A percentile compares a stretch with the other conserved stretches of the same genome.
These are phyloP conservation scores for Digitaria exilis DNA, from an alignment of 202 grass and related monocot species.

Conservation along the genomic window DNA sequence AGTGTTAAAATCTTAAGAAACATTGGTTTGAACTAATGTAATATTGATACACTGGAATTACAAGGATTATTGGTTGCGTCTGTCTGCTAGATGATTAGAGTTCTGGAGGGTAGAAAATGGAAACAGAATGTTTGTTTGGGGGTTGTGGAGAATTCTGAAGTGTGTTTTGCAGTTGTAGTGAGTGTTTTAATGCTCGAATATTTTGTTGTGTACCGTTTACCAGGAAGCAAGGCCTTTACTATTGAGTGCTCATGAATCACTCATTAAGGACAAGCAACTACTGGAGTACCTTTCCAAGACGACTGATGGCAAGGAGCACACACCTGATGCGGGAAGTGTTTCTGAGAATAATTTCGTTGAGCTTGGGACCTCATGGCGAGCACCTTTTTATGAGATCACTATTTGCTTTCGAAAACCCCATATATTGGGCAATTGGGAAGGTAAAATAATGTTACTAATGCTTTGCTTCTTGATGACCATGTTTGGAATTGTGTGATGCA, in stretches of 20 bases:
- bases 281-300: slow-evolving; percentile 54
- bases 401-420: slow-evolving; percentile 39
- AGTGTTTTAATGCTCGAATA: slow-evolving; percentile 16
- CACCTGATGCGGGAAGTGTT: slow-evolving; percentile 28
- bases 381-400: slow-evolving; percentile 72
- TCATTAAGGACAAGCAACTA: slow-evolving; percentile 56
- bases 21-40: neutral
- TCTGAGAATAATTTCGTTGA: slow-evolving; percentile 61
- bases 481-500: slow-evolving; percentile 13
- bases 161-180: neutral
- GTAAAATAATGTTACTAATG: slow-evolving; percentile 28
- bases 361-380: slow-evolving; percentile 73
- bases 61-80: neutral
- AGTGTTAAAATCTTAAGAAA: neutral
- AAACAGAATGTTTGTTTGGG: neutral
- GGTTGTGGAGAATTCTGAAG: neutral
- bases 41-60: neutral
- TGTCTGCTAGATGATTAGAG: neutral
- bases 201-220: slow-evolving; percentile 15
- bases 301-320: slow-evolving; percentile 23
- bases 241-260: slow-evolving; percentile 52
- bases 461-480: slow-evolving; percentile 10
- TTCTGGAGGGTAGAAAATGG: neutral
- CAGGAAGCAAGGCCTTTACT: slow-evolving; percentile 73
- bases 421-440: slow-evolving; percentile 37